phyloP scores from a whole-genome alignment of 495 filamentous ascomycete species.

The Talaromyces adpressus region DNA sequence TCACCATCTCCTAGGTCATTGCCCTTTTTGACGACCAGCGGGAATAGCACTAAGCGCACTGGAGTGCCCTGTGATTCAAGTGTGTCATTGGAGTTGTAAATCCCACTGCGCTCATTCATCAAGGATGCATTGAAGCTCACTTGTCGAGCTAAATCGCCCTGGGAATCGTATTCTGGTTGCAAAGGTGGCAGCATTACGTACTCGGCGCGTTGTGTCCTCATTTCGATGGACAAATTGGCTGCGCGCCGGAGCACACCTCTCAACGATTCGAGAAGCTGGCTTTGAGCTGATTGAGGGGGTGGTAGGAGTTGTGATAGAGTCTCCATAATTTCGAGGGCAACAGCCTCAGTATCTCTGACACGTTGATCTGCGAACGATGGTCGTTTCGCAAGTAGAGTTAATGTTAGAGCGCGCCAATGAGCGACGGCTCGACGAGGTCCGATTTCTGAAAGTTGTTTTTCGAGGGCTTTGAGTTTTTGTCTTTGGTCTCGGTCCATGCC shows the following conservation, averaged over 20 bases:
- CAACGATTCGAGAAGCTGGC: conserved; percentile 69
- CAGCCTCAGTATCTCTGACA: conserved; percentile 78
- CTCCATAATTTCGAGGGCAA: conserved; percentile 75
- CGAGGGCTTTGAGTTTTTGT: conserved; percentile 89
- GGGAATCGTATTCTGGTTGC: conserved; percentile 90
- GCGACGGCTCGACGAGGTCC: conserved; percentile 76
- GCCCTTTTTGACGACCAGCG: conserved; percentile 88
- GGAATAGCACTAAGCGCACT: conserved; percentile 88
- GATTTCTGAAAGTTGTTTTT: conserved; percentile 84
- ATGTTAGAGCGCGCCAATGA: conserved; percentile 91
- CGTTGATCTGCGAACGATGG: conserved; percentile 68
- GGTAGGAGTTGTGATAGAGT: conserved; percentile 75
- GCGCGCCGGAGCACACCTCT: conserved; percentile 76
- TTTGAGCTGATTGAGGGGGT: conserved; percentile 66
- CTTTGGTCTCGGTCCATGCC: conserved; percentile 97
- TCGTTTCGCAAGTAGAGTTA: conserved; percentile 77
- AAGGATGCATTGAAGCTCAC: conserved; percentile 79
- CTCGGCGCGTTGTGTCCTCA: conserved; percentile 92
- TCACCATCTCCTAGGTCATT: conserved; percentile 78
- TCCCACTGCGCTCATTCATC: conserved; percentile 87
- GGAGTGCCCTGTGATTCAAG: conserved; percentile 68
- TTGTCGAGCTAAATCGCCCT: conserved; percentile 77
- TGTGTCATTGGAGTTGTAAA: conserved; percentile 61
- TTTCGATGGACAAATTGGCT: conserved; percentile 83
- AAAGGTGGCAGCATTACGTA: conserved; percentile 96